These are phyloP conservation scores for Umbellularia californica DNA, from an alignment of 164 flowering plant genomes.

Conservation along the genomic window DNA sequence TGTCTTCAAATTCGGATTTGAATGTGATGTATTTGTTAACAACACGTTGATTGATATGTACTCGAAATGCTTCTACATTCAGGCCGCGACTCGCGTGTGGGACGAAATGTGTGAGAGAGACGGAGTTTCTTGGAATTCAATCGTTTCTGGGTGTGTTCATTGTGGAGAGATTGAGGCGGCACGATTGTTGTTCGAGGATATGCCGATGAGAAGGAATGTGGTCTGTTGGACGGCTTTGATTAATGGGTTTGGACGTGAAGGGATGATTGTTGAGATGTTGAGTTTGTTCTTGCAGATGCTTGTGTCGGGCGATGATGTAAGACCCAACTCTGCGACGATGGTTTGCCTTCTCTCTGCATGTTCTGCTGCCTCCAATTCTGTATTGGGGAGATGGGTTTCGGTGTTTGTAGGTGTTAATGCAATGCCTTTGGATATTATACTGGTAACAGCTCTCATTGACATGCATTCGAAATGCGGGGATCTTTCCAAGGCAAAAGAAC, in stretches of 20 bases:
- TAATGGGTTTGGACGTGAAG: constrained; percentile 31
- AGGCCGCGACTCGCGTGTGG: constrained; percentile 16
- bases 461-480: constrained; percentile 29
- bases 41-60: constrained; percentile 19
- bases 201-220: constrained; percentile 30
- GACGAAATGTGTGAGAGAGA: constrained; percentile 33
- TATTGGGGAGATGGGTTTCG: constrained; percentile 29
- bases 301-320: constrained; percentile 22
- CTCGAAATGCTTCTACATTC: constrained; percentile 18
- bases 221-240: constrained; percentile 37
- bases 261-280: constrained; percentile 26
- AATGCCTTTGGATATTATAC: constrained; percentile 21
- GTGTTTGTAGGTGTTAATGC: constrained; percentile 29
- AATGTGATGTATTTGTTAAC: constrained; percentile 2
- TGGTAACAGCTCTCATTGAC: constrained; percentile 32
- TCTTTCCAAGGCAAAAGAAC: constrained; percentile 23
- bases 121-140: constrained; percentile 34
- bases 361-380: constrained; percentile 21
- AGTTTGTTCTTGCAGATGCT: constrained; percentile 30
- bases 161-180: constrained; percentile 23
- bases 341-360: constrained; percentile 35
- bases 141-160: constrained; percentile 24
- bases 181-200: constrained; percentile 25
- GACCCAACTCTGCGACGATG: constrained; percentile 30
- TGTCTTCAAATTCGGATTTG: constrained; percentile 15